Evolutionary conservation across 352 stramenopile species (phyloP).

Genomic region (Phytopythium litorale): DNA sequence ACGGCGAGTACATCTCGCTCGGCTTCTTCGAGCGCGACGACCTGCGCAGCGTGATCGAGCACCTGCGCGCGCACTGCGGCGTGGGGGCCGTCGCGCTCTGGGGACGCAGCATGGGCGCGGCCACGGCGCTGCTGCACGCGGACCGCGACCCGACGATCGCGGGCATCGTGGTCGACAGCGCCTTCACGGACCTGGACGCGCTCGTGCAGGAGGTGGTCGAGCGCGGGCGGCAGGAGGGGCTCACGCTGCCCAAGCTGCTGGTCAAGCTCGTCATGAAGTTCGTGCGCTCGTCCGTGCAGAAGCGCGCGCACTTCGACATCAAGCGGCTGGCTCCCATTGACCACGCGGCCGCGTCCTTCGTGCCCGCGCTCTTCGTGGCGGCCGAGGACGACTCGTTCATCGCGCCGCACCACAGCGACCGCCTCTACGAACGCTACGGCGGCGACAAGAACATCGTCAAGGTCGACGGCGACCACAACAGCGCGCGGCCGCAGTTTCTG

Average conservation of each 20-base stretch:
- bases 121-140: conserved; percentile 96
- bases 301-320: conserved; percentile 86
- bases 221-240: conserved; percentile 90
- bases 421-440: conserved; percentile 88
- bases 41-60: conserved; percentile 87
- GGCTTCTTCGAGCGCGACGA: conserved; percentile 95
- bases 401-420: conserved; percentile 78
- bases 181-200: conserved; percentile 95
- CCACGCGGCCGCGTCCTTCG: conserved; percentile 92
- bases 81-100: conserved; percentile 96
- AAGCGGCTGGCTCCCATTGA: conserved; percentile 75
- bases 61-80: conserved; percentile 89
- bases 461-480: conserved; percentile 98
- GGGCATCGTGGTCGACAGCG: conserved; percentile 96
- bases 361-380: conserved; percentile 95
- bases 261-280: conserved; percentile 91
- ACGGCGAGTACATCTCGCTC: conserved; percentile 97
- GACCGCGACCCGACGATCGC: conserved; percentile 96
- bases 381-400: conserved; percentile 97
- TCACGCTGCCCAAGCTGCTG: conserved; percentile 90
- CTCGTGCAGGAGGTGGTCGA: conserved; percentile 98
- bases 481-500: conserved; percentile 92
- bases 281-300: conserved; percentile 90
- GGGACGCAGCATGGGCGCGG: conserved; percentile 97
- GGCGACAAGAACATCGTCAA: conserved; percentile 98